Conservation (phyloP, 805 yeast species). For the Yarrowia sp. region DNA sequence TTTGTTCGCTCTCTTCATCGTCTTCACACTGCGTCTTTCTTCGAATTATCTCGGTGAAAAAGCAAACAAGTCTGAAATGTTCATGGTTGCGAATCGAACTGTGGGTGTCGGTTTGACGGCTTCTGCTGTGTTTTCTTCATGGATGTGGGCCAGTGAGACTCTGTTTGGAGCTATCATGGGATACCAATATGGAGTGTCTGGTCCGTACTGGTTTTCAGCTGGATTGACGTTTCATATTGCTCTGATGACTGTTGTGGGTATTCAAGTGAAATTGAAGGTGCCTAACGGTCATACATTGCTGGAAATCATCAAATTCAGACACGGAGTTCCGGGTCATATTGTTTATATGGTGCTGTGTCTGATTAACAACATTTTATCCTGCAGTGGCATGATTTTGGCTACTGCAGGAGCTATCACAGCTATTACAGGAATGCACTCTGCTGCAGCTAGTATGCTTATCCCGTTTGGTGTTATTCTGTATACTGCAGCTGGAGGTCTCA, state of each 20-base stretch:
- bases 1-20: slow-evolving; percentile 48
- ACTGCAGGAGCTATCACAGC: slow-evolving; percentile 47
- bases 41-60: slow-evolving; percentile 31
- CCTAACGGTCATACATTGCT: slow-evolving; percentile 80
- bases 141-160: slow-evolving; percentile 50
- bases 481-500: slow-evolving; percentile 52
- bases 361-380: slow-evolving; percentile 34
- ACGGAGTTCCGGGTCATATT: slow-evolving; percentile 59
- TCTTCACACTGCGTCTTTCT: slow-evolving; percentile 36
- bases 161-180: slow-evolving; percentile 43
- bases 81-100: slow-evolving; percentile 44
- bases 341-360: slow-evolving; percentile 28
- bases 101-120: slow-evolving; percentile 47
- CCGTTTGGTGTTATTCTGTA: slow-evolving; percentile 52
- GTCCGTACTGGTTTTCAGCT: slow-evolving; percentile 70
- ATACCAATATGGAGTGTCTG: slow-evolving; percentile 49
- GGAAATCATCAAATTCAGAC: slow-evolving; percentile 69
- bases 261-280: slow-evolving; percentile 75
- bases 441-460: slow-evolving; percentile 49
- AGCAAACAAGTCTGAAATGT: slow-evolving; percentile 34
- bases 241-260: slow-evolving; percentile 69
- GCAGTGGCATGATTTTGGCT: slow-evolving; percentile 45
- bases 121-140: slow-evolving; percentile 47
- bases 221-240: slow-evolving; percentile 79
- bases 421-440: slow-evolving; percentile 48